Base-by-base conservation (phyloP, 2,329 filamentous ascomycete species). In the Penicillium glabrum region DNA sequence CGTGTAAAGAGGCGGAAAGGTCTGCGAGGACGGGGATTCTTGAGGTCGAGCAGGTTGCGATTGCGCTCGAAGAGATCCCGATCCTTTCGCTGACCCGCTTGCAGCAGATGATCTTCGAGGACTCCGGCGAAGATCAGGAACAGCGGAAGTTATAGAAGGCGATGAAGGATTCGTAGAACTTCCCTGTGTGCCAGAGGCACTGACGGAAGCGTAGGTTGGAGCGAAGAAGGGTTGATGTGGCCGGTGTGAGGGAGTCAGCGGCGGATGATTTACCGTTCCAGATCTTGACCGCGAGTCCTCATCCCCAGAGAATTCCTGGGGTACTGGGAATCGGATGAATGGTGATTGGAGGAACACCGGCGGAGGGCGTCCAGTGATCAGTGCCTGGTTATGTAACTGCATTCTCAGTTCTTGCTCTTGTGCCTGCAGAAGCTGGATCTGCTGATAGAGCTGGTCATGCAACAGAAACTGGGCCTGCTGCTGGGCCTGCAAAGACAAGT, bases 381-480 rank as follows among this genome's bases (percentile, higher is more conserved):
- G 63, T 16, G 76, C 76, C 61, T 79, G 77, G 46, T 77, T 77
- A 59, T 79, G 76, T 41, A 80, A 67, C 55, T 79, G 76, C 64
- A 79, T 69, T 54, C 79, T 75, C 56, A 81, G 59, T 57, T 80
- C 79, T 58, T 80, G 77, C 62, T 81, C 79, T 62, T 81, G 79
- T 21, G 78, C 76, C 60, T 81, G 79, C 21, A 81, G 72, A 39
- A 79, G 70, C 61, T 81, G 79, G 53, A 80, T 80, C 57, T 80
- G 78, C 59, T 80, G 78, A 58, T 76, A 80, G 1, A 81, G 69
- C 58, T 80, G 76, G 57, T 81, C 77, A 60, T 80, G 78, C 23
- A 81, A 69, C 37, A 80, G 64, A 59, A 77, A 77, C 59, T 80
- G 78, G 10, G 79, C 78, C 57, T 80, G 77, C 54, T 78, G 64